These are phyloP conservation scores for Pythium oligandrum DNA, from an alignment of 352 stramenopile genomes.

Conservation along the genomic window DNA sequence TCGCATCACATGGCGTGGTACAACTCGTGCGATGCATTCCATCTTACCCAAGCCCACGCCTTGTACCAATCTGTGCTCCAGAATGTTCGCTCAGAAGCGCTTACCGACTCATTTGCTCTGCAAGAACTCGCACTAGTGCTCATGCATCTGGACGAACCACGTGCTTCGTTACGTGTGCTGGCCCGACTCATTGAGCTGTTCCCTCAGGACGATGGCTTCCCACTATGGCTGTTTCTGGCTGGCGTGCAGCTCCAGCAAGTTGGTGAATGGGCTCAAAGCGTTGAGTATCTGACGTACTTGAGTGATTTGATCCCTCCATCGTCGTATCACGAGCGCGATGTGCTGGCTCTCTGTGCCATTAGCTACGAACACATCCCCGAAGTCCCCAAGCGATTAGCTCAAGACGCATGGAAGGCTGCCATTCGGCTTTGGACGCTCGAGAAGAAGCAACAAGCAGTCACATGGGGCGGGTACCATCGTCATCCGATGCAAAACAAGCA, in stretches of 20 bases:
- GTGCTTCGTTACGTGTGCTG: conserved; percentile 43
- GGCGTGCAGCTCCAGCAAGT: conserved; percentile 53
- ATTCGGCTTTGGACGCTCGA: conserved; percentile 46
- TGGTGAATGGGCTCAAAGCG: conserved; percentile 49
- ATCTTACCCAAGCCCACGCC: conserved; percentile 42
- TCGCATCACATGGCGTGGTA: conserved; percentile 72
- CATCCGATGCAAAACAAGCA: not conserved
- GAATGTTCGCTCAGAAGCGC: conserved; percentile 3
- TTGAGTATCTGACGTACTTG: conserved; percentile 55
- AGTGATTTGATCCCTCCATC: conserved; percentile 36
- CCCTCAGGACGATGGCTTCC: conserved; percentile 33
- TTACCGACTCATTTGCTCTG: conserved; percentile 35
- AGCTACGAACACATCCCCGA: conserved; percentile 28
- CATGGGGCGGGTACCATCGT: not conserved
- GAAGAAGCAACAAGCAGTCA: conserved; percentile 11
- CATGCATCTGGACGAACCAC: conserved; percentile 54
- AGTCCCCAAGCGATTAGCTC: conserved; percentile 8
- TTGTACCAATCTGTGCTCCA: conserved; percentile 32
- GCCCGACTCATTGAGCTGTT: conserved; percentile 61
- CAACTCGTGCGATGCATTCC: conserved; percentile 41
- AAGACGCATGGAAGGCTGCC: conserved; percentile 57
- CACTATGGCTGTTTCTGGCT: conserved; percentile 53
- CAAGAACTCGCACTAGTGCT: conserved; percentile 58
- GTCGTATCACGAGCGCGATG: conserved; percentile 56
- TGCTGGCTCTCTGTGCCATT: conserved; percentile 54